Evolutionary conservation across 2,329 filamentous ascomycete species (phyloP), one percentile per base, ranked within the genome.

Genomic region (Ceratocystis papillata): DNA sequence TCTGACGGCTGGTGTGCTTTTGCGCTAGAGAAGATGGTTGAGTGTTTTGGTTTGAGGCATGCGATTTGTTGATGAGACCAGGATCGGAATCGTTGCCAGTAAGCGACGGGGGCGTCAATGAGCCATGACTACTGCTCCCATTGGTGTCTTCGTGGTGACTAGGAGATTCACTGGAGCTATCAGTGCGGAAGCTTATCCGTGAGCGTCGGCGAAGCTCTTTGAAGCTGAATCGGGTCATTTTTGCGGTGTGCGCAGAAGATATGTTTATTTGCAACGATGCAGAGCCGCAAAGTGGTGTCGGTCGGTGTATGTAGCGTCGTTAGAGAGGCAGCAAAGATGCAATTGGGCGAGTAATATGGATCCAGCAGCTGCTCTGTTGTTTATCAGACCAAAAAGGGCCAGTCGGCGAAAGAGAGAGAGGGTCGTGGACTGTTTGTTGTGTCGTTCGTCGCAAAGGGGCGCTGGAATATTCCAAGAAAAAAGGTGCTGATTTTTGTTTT

Each of bases 161-260:
- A 71, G 79, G 79, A 69, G 82, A 83, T 71, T 87, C 83, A 61
- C 81, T 83, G 50, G 84, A 84, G 68, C 79, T 80, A 50, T 83
- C 81, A 61, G 84, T 86, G 67, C 82, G 84, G 76, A 91, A 87
- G 78, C 86, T 91, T 68, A 86, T 83, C 74, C 81, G 87, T 66
- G 89, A 94, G 71, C 87, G 86, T 71, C 89, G 84, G 71, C 89
- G 87, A 66, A 96, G 77, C 73, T 87, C 85, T 75, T 85, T 89
- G 72, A 83, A 75, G 70, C 75, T 82, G 69, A 67, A 65, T 20
- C 66, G 44, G 22, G 66, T 28, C 66, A 67, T 67, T 12, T 22
- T 57, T 17, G 45, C 62, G 45, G 17, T 48, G 33, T 28, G 55
- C 22, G n/a, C 12, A 15, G 6, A 33, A 17, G 3, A 25, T 17